Evolutionary conservation across 257 asterid genomes (phyloP).

Genomic region (Jasminum sambac): DNA sequence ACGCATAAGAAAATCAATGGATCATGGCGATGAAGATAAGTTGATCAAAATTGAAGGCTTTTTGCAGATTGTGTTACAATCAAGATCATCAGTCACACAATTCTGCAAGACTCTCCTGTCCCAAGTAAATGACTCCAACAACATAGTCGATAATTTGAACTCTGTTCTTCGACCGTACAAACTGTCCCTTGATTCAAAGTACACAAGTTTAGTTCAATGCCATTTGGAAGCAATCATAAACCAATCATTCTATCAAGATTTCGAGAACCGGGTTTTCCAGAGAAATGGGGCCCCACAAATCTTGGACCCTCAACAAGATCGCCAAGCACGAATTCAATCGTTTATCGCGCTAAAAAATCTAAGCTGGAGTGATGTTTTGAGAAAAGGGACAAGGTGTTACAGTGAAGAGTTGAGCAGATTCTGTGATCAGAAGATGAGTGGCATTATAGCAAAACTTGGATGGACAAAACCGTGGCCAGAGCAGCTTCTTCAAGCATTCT

Average conservation of each 20-base stretch:
- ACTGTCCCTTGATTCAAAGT: conserved; percentile 55
- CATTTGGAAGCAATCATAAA: conserved; percentile 82
- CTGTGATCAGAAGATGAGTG: conserved; percentile 91
- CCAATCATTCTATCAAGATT: conserved; percentile 79
- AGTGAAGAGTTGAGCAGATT: conserved; percentile 92
- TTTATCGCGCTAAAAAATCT: conserved; percentile 70
- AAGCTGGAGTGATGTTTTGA: conserved; percentile 85
- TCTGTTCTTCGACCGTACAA: conserved; percentile 63
- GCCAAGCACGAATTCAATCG: conserved; percentile 63
- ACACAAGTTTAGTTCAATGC: conserved; percentile 55
- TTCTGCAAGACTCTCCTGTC: conserved; percentile 66
- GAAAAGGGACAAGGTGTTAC: conserved; percentile 83
- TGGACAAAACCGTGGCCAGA: conserved; percentile 97
- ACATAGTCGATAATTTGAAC: conserved; percentile 58
- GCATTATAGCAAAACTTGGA: conserved; percentile 51
- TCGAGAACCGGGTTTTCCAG: conserved; percentile 74
- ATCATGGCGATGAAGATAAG: conserved; percentile 37
- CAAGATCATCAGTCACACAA: conserved; percentile 77
- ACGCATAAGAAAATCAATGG: conserved; percentile 38
- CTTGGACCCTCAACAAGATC: conserved; percentile 65
- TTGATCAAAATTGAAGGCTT: conserved; percentile 74
- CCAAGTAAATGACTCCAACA: conserved; percentile 26
- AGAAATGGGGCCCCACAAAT: conserved; percentile 64
- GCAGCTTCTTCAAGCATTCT: conserved; percentile 88
- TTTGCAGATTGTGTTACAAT: conserved; percentile 79